Conservation (phyloP, 1,284 basidiomycete species). For the Ceratobasidium sp. region DNA sequence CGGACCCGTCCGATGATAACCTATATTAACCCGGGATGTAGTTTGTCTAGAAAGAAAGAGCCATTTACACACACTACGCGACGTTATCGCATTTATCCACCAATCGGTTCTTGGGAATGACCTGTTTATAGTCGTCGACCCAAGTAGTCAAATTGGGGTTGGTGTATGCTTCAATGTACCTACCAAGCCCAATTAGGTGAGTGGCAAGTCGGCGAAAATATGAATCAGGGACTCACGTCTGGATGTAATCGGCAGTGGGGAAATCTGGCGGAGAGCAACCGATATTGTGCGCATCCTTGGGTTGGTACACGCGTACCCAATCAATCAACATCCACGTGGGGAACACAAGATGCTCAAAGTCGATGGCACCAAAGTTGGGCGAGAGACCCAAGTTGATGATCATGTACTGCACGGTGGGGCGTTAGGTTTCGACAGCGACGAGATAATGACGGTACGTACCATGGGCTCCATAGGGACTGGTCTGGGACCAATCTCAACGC, state of each 20-base stretch:
- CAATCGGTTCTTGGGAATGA: conserved; percentile 54
- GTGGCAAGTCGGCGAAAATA: background rate
- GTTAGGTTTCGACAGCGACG: conserved; percentile 7
- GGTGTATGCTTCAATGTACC: conserved; percentile 52
- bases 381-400: conserved; percentile 53
- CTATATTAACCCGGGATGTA: too few relatives aligned
- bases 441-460: conserved; percentile 53
- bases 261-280: conserved; percentile 63
- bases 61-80: too few relatives aligned
- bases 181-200: conserved; percentile 35
- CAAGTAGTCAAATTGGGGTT: conserved; percentile 46
- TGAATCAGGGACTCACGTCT: conserved; percentile 47
- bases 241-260: conserved; percentile 62
- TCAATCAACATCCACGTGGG: conserved; percentile 60
- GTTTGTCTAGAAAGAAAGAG: too few relatives aligned
- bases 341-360: conserved; percentile 48
- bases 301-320: conserved; percentile 68
- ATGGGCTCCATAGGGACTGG: conserved; percentile 85
- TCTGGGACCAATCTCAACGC: conserved; percentile 72
- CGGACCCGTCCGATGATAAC: too few relatives aligned
- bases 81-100: conserved; percentile 38
- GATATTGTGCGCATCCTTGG: conserved; percentile 54
- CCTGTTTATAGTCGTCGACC: conserved; percentile 61
- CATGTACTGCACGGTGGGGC: conserved; percentile 57
- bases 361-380: conserved; percentile 55